Base-by-base conservation (phyloP, 1,284 basidiomycete genomes). In the Peniophora sp. region DNA sequence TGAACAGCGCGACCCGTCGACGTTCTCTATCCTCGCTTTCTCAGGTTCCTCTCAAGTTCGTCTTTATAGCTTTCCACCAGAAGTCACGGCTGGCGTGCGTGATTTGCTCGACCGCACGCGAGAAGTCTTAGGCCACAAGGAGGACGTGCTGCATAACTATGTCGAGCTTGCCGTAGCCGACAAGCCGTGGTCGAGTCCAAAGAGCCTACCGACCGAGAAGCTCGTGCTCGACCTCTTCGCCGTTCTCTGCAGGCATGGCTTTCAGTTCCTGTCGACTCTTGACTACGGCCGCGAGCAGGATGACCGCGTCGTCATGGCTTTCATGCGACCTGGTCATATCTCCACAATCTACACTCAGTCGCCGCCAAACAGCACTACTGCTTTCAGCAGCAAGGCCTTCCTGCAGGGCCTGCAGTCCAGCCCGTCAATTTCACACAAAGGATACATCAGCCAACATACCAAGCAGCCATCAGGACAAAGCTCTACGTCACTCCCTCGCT, bases 281-380 rank as follows among this genome's bases (percentile, higher is more conserved):
- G 85, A 89, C 65, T 89, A 89, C 62, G 87, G 85, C 19, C 74
- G 83, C 51, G 87, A 89, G 64, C 72, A 69, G 48, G 85, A 88
- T 58, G 86, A 89, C 64, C 77, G 81, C 45, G 61, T 89, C 17
- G 77, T 78, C 46, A 75, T 89, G 60, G 74, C 81, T 19, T 88
- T 89, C 65, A 83, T 83, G 16, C 75, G 71, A 51, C 71, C 78
- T 35, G 63, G 48, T 38, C 35, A 41, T 11, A 46, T 53, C 56
- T 47, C 47, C 56, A 35, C 65, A 62, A 17, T 51, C 61, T 8
- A 55, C 63, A 24, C 45, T 62, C 27, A 32, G 27, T 32, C 27
- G 38, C 52, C 61, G 17, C 64, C 68, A 16, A 60, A 60, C n/a
- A 60, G 66, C 12, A 62, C 67, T 1, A 65, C 71, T 10, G 60